Percentiles rank a stretch among this genome's conserved stretches.
These are phyloP conservation scores for Aspergillus arachidicola DNA, from an alignment of 2,329 filamentous ascomycete species.

Conservation along the genomic window DNA sequence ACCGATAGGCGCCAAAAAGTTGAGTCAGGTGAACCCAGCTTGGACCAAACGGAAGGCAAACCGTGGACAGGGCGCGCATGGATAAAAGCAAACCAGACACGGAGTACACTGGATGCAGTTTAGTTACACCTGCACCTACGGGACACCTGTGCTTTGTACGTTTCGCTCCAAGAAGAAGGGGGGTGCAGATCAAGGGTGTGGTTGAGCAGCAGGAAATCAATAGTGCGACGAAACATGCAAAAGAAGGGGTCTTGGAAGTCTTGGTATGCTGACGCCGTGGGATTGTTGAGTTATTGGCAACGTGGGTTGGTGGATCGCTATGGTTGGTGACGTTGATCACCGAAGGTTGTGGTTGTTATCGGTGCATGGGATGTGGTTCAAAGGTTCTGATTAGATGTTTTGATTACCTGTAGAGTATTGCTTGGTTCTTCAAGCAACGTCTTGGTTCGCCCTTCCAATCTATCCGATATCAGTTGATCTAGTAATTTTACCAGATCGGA, in stretches of 20 bases:
- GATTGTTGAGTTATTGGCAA: conserved; percentile 19
- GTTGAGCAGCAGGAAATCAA: conserved; percentile 2
- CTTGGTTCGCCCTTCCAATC: not conserved
- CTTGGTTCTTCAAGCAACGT: not conserved
- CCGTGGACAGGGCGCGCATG: conserved; percentile 2
- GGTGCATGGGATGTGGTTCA: not conserved
- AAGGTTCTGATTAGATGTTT: conserved; percentile 1
- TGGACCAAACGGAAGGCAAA: conserved; percentile 14
- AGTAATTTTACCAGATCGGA: not conserved
- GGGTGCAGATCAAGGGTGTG: conserved; percentile 2
- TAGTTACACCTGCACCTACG: not conserved
- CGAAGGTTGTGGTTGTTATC: not conserved
- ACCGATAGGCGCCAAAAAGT: not conserved
- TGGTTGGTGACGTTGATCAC: conserved; percentile 32
- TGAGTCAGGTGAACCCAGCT: conserved; percentile 6
- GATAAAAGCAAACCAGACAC: not conserved
- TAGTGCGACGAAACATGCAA: conserved; percentile 5
- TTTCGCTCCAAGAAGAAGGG: not conserved
- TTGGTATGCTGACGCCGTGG: not conserved
- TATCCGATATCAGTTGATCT: not conserved
- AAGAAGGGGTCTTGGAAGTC: conserved; percentile 4
- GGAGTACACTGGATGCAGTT: not conserved
- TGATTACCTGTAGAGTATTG: not conserved
- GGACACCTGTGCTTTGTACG: not conserved
- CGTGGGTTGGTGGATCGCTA: conserved; percentile 28